Base-by-base conservation (phyloP, 306 rosid species). In the Glycine soja region DNA sequence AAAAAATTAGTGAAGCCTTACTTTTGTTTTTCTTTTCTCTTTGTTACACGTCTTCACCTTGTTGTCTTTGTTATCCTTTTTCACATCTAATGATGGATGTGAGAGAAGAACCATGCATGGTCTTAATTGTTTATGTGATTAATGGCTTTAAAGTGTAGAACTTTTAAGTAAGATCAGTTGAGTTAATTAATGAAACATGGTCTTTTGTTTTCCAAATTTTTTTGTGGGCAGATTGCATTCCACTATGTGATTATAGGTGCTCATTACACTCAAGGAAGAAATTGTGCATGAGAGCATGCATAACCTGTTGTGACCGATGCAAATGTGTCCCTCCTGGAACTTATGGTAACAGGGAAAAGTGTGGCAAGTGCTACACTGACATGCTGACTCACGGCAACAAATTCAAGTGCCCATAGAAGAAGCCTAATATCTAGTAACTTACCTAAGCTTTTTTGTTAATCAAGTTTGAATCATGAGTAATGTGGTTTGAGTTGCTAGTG, bases 261-360 rank as follows among this genome's bases (percentile, higher is more conserved):
- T 6, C 83, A 24, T 8, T 77, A 4, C 95, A 91, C 64, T 89
- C 91, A 4, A 91, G 97, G 88, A 80, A 82, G 82, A 88, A 56
- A 0, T 0, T 81, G 8, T 95, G 98, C 80, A 12, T 43, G 50
- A 91, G 97, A 81, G 98, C 98, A 1, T 95, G 98, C 81, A 30
- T 71, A 59, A 91, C 98, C 4, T 95, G 98, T 59, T 95, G 98
- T 76, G 86, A 81, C 30, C 88, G 98, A 4, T 95, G 98, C 97
- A 89, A 73, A 77, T 95, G 98, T 71, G 97, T 95, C 1, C 98
- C 98, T 0, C 98, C 98, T 8, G 98, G 98, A 59, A 91, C 98
- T 13, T 94, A 32, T 4, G 98, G 98, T 4, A 94, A 92, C 89
- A 67, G 87, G 11, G 95, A 91, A 82, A 87, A 77, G 13, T 95